phyloP scores from a whole-genome alignment of 1,284 basidiomycete genomes.

The Cyathus olla region DNA sequence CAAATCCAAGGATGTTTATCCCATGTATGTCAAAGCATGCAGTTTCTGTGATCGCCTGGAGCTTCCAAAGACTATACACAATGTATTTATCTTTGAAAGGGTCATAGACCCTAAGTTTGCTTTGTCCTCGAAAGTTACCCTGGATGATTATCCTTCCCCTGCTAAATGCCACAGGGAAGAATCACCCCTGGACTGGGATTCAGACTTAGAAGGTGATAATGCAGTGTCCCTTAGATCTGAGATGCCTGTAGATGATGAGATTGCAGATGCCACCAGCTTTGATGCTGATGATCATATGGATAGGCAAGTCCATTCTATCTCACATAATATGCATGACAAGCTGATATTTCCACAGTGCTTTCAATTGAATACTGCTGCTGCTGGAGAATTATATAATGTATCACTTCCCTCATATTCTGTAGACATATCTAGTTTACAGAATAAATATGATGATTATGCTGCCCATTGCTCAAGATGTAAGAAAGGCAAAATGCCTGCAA shows the following conservation, averaged over 20 bases:
- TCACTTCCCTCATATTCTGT: background rate
- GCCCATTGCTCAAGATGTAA: conserved; percentile 1
- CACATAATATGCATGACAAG: background rate
- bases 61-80: background rate
- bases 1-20: background rate
- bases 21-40: background rate
- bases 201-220: background rate
- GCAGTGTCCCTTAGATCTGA: background rate
- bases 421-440: background rate
- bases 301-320: background rate
- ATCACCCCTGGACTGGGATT: background rate
- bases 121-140: background rate
- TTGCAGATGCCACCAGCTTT: background rate
- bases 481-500: conserved; percentile 4
- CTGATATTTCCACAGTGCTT: background rate
- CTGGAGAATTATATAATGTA: background rate
- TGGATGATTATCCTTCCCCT: too few relatives aligned
- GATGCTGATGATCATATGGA: too few relatives aligned
- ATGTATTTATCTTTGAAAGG: background rate
- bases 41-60: background rate
- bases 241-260: background rate
- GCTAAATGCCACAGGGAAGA: background rate
- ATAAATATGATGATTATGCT: conserved; percentile 3
- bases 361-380: background rate
- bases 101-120: background rate